Evolutionary conservation across 805 yeast species (phyloP).

Genomic region (Yarrowia sp.): DNA sequence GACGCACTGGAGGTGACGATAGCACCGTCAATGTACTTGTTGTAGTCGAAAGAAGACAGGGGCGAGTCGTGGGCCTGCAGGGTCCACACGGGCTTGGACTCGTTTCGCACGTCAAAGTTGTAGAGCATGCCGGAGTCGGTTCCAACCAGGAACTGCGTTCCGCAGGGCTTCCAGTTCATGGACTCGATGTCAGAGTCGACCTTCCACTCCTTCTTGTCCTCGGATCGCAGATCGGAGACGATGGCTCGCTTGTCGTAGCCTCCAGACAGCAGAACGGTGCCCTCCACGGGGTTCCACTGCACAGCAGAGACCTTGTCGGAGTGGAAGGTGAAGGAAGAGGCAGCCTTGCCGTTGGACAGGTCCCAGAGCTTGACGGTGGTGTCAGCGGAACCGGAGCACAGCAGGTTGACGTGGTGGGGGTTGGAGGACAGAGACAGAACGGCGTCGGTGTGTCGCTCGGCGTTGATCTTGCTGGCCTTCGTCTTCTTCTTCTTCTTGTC

Average conservation of each 20-base stretch:
- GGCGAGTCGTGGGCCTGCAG: conserved; percentile 97
- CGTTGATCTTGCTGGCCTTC: conserved; percentile 49
- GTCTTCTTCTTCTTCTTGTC: conserved; percentile 54
- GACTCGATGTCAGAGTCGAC: conserved; percentile 81
- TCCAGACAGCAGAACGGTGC: conserved; percentile 69
- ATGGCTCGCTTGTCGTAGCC: conserved; percentile 84
- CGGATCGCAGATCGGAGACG: conserved; percentile 79
- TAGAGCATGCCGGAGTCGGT: conserved; percentile 88
- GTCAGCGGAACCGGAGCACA: conserved; percentile 95
- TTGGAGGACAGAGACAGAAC: conserved; percentile 85
- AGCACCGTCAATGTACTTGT: conserved; percentile 64
- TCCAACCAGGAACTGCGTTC: conserved; percentile 67
- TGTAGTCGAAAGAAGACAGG: conserved; percentile 74
- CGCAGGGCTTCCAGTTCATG: conserved; percentile 63
- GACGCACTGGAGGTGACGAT: conserved; percentile 88
- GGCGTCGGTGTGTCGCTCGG: conserved; percentile 90
- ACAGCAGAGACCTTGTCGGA: conserved; percentile 79
- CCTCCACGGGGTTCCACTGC: conserved; percentile 69
- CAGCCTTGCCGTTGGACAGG: conserved; percentile 68
- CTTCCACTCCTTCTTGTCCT: conserved; percentile 56
- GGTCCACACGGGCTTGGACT: conserved; percentile 79
- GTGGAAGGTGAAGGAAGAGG: conserved; percentile 76
- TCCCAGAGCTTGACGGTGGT: conserved; percentile 96
- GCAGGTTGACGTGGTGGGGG: conserved; percentile 71
- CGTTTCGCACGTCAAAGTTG: conserved; percentile 78